Conservation (phyloP, 1,139 yeast genomes). For the Suhomyces chickasaworum region DNA sequence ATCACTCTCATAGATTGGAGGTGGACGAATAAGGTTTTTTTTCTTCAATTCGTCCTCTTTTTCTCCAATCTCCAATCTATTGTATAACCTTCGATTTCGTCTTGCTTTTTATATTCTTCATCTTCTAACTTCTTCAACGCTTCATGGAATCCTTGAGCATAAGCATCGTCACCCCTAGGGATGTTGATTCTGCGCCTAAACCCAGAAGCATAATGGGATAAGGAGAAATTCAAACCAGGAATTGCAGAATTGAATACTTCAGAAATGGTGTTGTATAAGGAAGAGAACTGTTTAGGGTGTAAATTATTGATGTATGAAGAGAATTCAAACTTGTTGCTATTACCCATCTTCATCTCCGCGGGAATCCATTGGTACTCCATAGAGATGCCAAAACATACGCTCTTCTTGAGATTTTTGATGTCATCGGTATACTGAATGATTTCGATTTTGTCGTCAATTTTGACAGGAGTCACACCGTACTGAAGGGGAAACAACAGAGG, state of each 20-base stretch:
- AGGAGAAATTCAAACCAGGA: conserved; percentile 34
- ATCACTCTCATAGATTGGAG: neutral
- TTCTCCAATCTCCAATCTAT: neutral
- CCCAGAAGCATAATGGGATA: conserved; percentile 27
- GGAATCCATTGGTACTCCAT: conserved; percentile 1
- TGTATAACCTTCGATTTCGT: neutral
- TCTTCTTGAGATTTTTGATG: neutral
- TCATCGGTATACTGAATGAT: neutral
- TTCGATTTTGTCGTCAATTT: neutral
- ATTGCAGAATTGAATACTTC: conserved; percentile 29
- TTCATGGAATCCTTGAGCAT: conserved; percentile 16
- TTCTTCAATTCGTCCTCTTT: neutral
- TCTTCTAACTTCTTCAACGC: neutral
- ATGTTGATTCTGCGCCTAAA: conserved; percentile 22
- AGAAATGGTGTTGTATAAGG: conserved; percentile 32
- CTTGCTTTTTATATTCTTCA: neutral
- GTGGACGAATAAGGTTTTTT: neutral
- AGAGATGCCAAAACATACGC: neutral
- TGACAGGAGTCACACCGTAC: conserved; percentile 35
- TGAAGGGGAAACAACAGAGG: conserved; percentile 45
- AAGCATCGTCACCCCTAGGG: conserved; percentile 20
- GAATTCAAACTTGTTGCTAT: conserved; percentile 19
- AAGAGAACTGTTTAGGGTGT: conserved; percentile 30
- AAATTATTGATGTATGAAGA: conserved; percentile 44
- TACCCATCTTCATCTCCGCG: conserved; percentile 25